phyloP scores from a whole-genome alignment of 345 rosid genomes.

The Melaleuca quinquenervia region DNA sequence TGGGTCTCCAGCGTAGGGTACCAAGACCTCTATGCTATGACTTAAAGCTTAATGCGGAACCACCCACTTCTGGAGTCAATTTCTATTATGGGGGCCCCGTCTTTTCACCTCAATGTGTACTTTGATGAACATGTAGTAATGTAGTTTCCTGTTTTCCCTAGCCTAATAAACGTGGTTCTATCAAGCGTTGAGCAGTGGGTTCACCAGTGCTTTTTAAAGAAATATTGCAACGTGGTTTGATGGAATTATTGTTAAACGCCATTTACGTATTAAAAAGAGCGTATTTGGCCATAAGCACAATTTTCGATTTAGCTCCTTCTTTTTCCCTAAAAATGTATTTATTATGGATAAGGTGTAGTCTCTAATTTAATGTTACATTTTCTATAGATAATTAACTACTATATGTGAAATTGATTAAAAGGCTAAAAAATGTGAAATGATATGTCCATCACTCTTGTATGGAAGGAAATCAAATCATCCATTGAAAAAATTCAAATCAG shows the following conservation, averaged over 20 bases:
- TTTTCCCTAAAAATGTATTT: no score
- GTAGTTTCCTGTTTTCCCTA: no score
- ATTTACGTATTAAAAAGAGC: no score
- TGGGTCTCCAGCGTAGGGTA: accelerated
- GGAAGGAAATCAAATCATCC: no score
- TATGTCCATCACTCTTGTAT: not conserved
- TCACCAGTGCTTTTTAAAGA: not conserved
- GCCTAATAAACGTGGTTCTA: no score
- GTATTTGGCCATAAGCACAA: not conserved
- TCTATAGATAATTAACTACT: not conserved
- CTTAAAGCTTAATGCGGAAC: not conserved
- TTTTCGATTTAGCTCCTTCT: not conserved
- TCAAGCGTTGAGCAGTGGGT: no score
- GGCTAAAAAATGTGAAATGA: not conserved
- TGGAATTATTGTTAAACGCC: no score
- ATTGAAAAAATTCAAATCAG: no score
- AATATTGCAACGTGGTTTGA: not conserved
- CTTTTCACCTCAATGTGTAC: no score
- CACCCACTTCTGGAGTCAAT: not conserved
- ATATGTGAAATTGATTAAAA: not conserved
- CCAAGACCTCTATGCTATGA: not conserved
- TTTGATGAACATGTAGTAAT: no score
- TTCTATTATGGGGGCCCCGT: no score
- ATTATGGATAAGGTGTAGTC: not conserved
- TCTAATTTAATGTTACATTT: not conserved